Conservation (phyloP, 352 stramenopile species). For the Globisporangium nunn region DNA sequence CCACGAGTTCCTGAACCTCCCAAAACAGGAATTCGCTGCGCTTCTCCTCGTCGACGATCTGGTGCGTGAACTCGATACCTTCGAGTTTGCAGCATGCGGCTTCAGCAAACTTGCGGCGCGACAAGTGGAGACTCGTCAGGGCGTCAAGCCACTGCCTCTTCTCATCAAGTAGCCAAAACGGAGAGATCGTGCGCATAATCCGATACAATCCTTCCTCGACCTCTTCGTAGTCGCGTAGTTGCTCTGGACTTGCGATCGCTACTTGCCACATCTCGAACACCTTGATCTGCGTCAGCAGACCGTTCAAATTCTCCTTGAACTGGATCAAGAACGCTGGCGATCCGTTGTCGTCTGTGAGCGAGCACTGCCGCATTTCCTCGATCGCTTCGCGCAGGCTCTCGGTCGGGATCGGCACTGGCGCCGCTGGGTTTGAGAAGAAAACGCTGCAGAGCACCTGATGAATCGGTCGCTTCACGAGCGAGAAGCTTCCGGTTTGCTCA, state of each 20-base stretch:
- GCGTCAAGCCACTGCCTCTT: constrained; percentile 58
- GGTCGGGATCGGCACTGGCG: constrained; percentile 17
- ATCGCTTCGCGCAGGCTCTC: constrained; percentile 35
- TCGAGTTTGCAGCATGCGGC: constrained; percentile 52
- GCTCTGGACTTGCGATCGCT: constrained; percentile 19
- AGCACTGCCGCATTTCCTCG: constrained; percentile 45
- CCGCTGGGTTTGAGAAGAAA: constrained; percentile 27
- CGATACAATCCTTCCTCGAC: constrained; percentile 58
- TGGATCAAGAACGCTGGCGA: constrained; percentile 34
- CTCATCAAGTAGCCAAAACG: constrained; percentile 45
- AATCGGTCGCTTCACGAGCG: constrained; percentile 38
- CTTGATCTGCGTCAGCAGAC: constrained; percentile 44
- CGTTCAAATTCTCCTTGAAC: constrained; percentile 40
- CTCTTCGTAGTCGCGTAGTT: constrained; percentile 35
- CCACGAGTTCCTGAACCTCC: constrained; percentile 31
- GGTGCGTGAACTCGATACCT: constrained; percentile 29
- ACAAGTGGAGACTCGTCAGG: constrained; percentile 42
- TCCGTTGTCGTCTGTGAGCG: constrained; percentile 9
- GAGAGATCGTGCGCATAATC: constrained; percentile 44
- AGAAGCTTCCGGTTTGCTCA: constrained; percentile 56
- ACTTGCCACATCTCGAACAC: constrained; percentile 48
- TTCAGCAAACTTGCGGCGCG: constrained; percentile 38
- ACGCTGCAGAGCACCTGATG: constrained; percentile 35
- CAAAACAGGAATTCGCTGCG: constrained; percentile 14
- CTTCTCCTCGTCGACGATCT: constrained; percentile 3